phyloP scores from a whole-genome alignment of 2,329 filamentous ascomycete species.

The Pseudogymnoascus sp. region DNA sequence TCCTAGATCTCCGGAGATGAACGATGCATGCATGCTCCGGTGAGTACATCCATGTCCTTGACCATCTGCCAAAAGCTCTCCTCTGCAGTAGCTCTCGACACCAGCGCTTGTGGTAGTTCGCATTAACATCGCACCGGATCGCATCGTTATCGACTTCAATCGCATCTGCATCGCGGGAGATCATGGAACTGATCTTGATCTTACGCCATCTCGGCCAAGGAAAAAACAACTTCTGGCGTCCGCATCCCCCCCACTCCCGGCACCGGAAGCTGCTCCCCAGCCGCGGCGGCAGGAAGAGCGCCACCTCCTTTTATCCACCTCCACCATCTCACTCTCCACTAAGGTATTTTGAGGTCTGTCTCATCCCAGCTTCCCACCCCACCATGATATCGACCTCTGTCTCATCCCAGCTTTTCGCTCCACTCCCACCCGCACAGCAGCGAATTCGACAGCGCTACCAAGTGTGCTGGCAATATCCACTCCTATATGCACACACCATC shows the following conservation, averaged over 20 bases:
- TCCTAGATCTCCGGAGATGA: background rate
- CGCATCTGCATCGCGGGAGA: background rate
- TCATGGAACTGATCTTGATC: background rate
- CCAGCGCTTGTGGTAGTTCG: background rate
- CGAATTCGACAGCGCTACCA: background rate
- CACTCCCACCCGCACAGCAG: background rate
- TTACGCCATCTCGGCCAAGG: background rate
- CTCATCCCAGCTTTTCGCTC: background rate
- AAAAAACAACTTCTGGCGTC: background rate
- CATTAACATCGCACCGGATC: background rate
- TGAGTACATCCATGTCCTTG: background rate
- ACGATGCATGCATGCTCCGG: background rate
- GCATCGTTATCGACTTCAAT: background rate
- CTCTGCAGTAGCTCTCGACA: background rate
- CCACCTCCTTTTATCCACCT: conserved; percentile 1
- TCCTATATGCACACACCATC: background rate
- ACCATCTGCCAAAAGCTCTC: background rate
- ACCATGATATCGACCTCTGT: background rate
- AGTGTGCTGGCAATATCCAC: background rate
- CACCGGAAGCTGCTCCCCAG: background rate
- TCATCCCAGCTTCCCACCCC: background rate
- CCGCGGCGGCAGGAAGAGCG: background rate
- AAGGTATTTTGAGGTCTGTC: background rate
- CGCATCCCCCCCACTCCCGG: background rate
- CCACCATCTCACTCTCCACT: background rate